These are phyloP conservation scores for Pleurozium schreberi DNA, from an alignment of 225 moss, liverwort and hornwort species.

Conservation along the genomic window DNA sequence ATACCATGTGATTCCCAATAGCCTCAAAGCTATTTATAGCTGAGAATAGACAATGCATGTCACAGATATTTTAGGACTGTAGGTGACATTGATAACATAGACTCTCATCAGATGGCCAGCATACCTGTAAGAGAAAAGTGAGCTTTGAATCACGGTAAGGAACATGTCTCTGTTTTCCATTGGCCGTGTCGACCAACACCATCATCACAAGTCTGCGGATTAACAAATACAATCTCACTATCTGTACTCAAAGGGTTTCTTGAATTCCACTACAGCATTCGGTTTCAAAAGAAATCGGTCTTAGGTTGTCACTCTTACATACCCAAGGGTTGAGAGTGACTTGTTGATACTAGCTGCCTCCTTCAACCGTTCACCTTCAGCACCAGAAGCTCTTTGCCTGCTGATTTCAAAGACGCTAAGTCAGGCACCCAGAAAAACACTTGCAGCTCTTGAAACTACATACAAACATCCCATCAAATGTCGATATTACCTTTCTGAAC, in stretches of 20 bases:
- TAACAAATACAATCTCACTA: not conserved
- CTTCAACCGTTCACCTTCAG: conserved; percentile 88
- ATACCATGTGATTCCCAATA: not conserved
- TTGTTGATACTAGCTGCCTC: conserved; percentile 50
- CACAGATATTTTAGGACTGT: not conserved
- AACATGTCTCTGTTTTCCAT: conserved; percentile 91
- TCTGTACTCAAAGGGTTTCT: not conserved
- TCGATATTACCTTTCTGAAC: conserved; percentile 72
- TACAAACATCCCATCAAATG: not conserved
- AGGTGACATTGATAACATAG: not conserved
- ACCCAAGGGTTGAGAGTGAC: conserved; percentile 81
- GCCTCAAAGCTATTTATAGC: not conserved
- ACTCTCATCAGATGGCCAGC: not conserved
- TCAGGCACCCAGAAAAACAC: not conserved
- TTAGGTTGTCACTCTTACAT: not conserved
- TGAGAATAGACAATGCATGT: not conserved
- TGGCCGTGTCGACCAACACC: conserved; percentile 88
- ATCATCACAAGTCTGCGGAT: conserved; percentile 78
- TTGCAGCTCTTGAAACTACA: not conserved
- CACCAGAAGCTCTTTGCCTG: conserved; percentile 93
- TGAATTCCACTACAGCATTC: not conserved
- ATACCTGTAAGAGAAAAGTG: conserved; percentile 91
- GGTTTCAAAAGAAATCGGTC: not conserved
- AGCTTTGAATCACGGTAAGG: conserved; percentile 97
- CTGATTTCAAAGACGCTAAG: not conserved